These are phyloP conservation scores for Myxozyma geophila DNA, from an alignment of 805 yeast genomes.

Conservation along the genomic window DNA sequence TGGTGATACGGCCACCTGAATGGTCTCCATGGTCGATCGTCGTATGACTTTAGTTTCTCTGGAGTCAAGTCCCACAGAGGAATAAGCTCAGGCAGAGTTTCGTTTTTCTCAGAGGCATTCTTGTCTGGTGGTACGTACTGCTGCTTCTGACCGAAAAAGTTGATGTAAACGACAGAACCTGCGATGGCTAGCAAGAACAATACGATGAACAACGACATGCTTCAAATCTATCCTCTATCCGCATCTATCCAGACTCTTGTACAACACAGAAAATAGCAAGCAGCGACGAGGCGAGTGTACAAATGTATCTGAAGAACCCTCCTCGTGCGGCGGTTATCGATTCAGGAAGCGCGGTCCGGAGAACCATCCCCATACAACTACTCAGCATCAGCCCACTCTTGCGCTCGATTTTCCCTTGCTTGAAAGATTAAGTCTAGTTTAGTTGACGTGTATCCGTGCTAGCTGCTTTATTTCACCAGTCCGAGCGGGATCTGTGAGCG, in stretches of 20 bases:
- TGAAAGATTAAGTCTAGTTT: too few relatives aligned
- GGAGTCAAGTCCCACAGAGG: constrained; percentile 66
- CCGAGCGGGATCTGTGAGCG: too few relatives aligned
- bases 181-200: constrained; percentile 3
- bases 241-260: background rate
- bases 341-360: constrained; percentile 17
- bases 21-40: constrained; percentile 81
- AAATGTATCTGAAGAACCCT: background rate
- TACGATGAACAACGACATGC: background rate
- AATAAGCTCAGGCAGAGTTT: constrained; percentile 51
- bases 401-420: too few relatives aligned
- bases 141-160: background rate
- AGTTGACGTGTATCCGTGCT: too few relatives aligned
- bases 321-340: background rate
- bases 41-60: constrained; percentile 65
- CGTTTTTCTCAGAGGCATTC: constrained; percentile 3
- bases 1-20: constrained; percentile 82
- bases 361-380: background rate
- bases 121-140: background rate
- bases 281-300: background rate
- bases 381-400: too few relatives aligned
- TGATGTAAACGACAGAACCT: constrained; percentile 5
- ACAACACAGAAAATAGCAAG: background rate
- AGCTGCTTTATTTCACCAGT: too few relatives aligned
- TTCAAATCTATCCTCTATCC: background rate